Evolutionary conservation across 2,329 filamentous ascomycete genomes (phyloP), one percentile per base, ranked within the genome.

Genomic region (Fusarium vanettenii): DNA sequence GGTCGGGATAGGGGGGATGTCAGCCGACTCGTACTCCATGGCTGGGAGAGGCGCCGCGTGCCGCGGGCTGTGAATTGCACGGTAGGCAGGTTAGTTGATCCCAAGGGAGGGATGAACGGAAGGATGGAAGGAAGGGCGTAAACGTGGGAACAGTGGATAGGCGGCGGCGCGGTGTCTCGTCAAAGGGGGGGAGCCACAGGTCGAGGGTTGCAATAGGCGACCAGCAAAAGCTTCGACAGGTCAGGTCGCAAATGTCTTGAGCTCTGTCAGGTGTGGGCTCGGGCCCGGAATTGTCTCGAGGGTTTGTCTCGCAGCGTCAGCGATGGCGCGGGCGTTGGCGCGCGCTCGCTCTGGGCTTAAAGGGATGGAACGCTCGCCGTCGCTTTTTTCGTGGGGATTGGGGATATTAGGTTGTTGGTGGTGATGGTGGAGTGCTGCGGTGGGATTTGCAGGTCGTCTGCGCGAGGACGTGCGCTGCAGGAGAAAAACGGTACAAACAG

Each of bases 1-100:
- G 37, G 70, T 63, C 45, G 79, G 81, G 75, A 82, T 81, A 79
- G 80, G 79, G 79, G 81, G 81, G 20, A 75, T 60, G 29, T 78
- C 78, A 52, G 77, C 74, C 61, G 79, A 65, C 62, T 72, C 66
- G 72, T 76, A 67, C 62, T 81, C 79, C 80, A 81, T 81, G 70
- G 76, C 64, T 73, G 69, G 69, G 64, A 66, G 66, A 61, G 69
- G 71, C 35, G 60, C 60, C 56, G 73, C 62, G 65, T 66, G 69
- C 72, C 66, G 66, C 62, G 63, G 71, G 39, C 67, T 60, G 66
- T 60, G 61, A 60, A 43, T 25, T 48, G 56, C 48, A 67, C 61
- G 60, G 63, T 66, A n/a, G 27, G 52, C 52, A 52, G 65, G 50
- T 63, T 56, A 66, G 72, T 74, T 63, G 74, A 63, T 76, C 48